A percentile compares a stretch with the other conserved stretches of the same genome.
phyloP scores from a whole-genome alignment of 257 asterid genomes.

The Leptodermis oblonga region DNA sequence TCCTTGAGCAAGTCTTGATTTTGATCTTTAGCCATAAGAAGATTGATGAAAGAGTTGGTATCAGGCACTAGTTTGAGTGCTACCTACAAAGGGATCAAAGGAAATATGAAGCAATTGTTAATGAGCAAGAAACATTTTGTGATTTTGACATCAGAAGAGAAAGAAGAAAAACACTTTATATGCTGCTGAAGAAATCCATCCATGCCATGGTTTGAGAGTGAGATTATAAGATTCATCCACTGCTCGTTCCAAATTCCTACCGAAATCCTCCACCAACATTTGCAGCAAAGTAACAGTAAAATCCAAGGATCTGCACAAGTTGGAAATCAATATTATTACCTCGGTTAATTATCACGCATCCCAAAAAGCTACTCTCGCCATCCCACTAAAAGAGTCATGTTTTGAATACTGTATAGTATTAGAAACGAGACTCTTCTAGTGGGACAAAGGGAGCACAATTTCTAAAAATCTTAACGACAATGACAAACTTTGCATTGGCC shows the following conservation, averaged over 20 bases:
- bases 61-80: slow-evolving; percentile 85
- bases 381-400: no score
- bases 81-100: slow-evolving; percentile 32
- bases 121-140: background rate
- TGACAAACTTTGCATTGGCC: background rate
- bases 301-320: slow-evolving; percentile 61
- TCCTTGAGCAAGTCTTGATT: slow-evolving; percentile 44
- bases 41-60: slow-evolving; percentile 27
- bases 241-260: slow-evolving; percentile 57
- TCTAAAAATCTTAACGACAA: background rate
- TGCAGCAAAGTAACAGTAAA: slow-evolving; percentile 55
- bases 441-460: no score
- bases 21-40: slow-evolving; percentile 56
- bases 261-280: slow-evolving; percentile 54
- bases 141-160: background rate
- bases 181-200: slow-evolving; percentile 93
- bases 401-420: no score
- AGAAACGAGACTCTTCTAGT: no score
- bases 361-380: background rate
- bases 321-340: background rate
- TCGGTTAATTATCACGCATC: background rate
- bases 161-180: slow-evolving; percentile 34
- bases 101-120: background rate
- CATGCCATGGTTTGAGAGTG: slow-evolving; percentile 92
- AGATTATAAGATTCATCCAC: slow-evolving; percentile 64